A percentile compares a stretch with the other conserved stretches of the same genome.
Conservation (phyloP, 2,329 filamentous ascomycete species). For the Nothophaeocryptopus gaeumannii region DNA sequence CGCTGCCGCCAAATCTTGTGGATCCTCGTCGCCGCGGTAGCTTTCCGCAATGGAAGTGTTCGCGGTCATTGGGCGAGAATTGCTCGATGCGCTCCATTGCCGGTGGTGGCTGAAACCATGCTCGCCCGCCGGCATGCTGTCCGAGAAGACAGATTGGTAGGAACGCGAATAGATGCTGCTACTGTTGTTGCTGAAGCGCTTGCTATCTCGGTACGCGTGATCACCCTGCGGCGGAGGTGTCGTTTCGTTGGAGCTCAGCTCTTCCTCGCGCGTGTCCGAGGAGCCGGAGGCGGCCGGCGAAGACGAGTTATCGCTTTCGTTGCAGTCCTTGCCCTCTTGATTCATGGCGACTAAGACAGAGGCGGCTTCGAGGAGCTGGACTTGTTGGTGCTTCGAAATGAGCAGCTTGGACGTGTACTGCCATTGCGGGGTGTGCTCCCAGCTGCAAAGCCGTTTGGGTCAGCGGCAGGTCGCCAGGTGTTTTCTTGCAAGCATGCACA, state of each 20-base stretch:
- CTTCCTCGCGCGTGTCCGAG: slow-evolving; percentile 70
- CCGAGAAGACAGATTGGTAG: slow-evolving; percentile 69
- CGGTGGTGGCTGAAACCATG: slow-evolving; percentile 59
- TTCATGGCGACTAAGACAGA: slow-evolving; percentile 96
- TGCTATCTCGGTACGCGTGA: slow-evolving; percentile 47
- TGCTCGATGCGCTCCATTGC: slow-evolving; percentile 66
- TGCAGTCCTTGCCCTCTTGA: slow-evolving; percentile 56
- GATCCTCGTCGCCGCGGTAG: slow-evolving; percentile 73
- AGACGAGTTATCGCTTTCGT: slow-evolving; percentile 77
- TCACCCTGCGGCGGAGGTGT: slow-evolving; percentile 82
- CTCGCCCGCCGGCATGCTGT: slow-evolving; percentile 54
- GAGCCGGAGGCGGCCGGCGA: slow-evolving; percentile 79
- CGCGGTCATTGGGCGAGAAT: slow-evolving; percentile 74
- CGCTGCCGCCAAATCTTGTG: slow-evolving; percentile 82
- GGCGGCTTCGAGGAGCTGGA: slow-evolving; percentile 92
- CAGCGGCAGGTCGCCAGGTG: slow-evolving; percentile 6
- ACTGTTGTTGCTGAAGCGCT: slow-evolving; percentile 50
- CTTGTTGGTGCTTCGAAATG: slow-evolving; percentile 99
- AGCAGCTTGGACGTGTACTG: slow-evolving; percentile 93
- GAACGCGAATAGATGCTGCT: slow-evolving; percentile 62
- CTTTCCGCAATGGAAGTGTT: slow-evolving; percentile 57
- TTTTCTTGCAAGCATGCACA: too few relatives aligned
- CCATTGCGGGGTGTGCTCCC: slow-evolving; percentile 99
- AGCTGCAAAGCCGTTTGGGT: slow-evolving; percentile 58
- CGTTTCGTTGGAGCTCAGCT: slow-evolving; percentile 82